These are phyloP conservation scores for Myxozyma kluyveri DNA, from an alignment of 805 yeast genomes.

Conservation along the genomic window DNA sequence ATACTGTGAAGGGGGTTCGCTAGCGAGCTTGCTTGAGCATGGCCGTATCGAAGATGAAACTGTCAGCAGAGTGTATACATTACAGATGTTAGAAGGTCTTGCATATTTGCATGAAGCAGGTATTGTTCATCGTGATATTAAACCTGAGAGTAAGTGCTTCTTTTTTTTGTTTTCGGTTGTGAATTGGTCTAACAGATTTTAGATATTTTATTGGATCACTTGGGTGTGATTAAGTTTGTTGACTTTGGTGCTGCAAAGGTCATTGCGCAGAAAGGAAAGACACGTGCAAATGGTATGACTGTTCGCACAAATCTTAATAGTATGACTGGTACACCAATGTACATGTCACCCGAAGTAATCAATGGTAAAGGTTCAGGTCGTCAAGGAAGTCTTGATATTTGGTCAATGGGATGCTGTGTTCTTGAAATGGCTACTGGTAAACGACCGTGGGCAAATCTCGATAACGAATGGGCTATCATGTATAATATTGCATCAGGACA, in stretches of 20 bases:
- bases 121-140: constrained; percentile 93
- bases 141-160: constrained; percentile 59
- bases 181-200: neutral
- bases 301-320: constrained; percentile 42
- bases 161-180: neutral
- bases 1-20: constrained; percentile 92
- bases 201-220: constrained; percentile 81
- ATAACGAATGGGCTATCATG: constrained; percentile 98
- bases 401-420: constrained; percentile 97
- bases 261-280: constrained; percentile 42
- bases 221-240: constrained; percentile 90
- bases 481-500: constrained; percentile 96
- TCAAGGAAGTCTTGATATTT: constrained; percentile 75
- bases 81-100: constrained; percentile 91
- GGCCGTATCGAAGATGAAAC: constrained; percentile 95
- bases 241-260: constrained; percentile 98
- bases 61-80: constrained; percentile 82
- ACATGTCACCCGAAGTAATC: constrained; percentile 96
- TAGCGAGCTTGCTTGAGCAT: constrained; percentile 78
- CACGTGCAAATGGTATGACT: constrained; percentile 34
- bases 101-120: constrained; percentile 93
- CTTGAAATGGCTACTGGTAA: constrained; percentile 95
- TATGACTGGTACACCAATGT: constrained; percentile 96
- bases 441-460: constrained; percentile 94
- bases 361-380: constrained; percentile 66